Conservation (phyloP, 345 rosid species). For the Lepidium aucheri region DNA sequence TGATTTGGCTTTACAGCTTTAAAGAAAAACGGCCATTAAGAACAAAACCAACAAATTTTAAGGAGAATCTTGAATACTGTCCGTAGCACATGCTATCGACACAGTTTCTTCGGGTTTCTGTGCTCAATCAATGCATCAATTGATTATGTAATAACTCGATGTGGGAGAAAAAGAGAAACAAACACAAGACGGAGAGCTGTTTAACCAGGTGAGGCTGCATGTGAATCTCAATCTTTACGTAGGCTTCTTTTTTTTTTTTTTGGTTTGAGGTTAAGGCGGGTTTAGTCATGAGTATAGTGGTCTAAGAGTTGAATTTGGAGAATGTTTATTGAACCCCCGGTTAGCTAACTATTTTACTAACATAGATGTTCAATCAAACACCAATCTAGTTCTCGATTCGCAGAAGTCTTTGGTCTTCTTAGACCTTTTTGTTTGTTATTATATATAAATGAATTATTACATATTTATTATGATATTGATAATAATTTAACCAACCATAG, state of each 20-base stretch:
- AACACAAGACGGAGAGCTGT: neutral
- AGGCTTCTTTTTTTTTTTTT: slow-evolving; percentile 5
- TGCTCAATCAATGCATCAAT: neutral
- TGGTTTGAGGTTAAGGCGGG: neutral
- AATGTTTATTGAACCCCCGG: slow-evolving; percentile 7
- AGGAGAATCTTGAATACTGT: neutral
- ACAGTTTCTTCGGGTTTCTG: neutral
- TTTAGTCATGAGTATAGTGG: slow-evolving; percentile 11
- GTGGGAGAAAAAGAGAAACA: neutral
- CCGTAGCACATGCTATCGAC: neutral
- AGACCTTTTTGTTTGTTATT: neutral
- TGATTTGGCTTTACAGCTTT: slow-evolving; percentile 87
- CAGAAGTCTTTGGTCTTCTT: neutral
- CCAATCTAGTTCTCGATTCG: neutral
- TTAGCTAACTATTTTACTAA: slow-evolving; percentile 16
- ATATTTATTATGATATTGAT: neutral
- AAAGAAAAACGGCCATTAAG: neutral
- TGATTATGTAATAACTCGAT: neutral
- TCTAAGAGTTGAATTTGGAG: neutral
- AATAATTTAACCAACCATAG: neutral
- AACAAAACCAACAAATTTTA: neutral
- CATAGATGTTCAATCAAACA: slow-evolving; percentile 5
- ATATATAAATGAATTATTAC: neutral
- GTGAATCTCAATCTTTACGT: neutral
- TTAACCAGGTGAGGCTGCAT: neutral